phyloP scores from a whole-genome alignment of 1,139 yeast genomes.

The Sugiyamaella neomexicana region DNA sequence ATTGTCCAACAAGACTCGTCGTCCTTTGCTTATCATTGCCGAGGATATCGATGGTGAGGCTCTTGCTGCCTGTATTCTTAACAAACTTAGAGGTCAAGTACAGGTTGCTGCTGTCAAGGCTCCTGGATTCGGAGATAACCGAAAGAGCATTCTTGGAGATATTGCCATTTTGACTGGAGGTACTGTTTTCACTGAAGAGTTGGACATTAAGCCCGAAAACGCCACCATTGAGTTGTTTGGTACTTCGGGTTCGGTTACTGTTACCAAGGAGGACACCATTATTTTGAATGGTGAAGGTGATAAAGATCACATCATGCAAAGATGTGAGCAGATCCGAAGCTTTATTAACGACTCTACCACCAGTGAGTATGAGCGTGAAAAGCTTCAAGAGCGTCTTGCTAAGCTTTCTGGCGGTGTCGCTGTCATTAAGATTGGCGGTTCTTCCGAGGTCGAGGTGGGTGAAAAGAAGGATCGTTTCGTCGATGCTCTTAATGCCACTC shows the following conservation, averaged over 20 bases:
- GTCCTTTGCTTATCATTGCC: slow-evolving; percentile 92
- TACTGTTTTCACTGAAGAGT: slow-evolving; percentile 97
- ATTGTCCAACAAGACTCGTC: slow-evolving; percentile 89
- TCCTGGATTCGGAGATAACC: slow-evolving; percentile 99
- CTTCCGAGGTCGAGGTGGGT: slow-evolving; percentile 98
- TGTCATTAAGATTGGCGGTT: slow-evolving; percentile 96
- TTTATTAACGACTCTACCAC: slow-evolving; percentile 71
- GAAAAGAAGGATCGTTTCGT: slow-evolving; percentile 99
- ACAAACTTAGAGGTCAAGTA: slow-evolving; percentile 98
- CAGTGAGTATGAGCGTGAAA: slow-evolving; percentile 94
- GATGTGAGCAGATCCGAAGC: slow-evolving; percentile 96
- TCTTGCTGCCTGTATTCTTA: slow-evolving; percentile 96
- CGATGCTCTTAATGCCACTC: slow-evolving; percentile 97
- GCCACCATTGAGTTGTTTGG: slow-evolving; percentile 88
- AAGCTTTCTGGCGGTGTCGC: slow-evolving; percentile 99
- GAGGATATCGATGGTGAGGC: slow-evolving; percentile 99
- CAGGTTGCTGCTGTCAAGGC: slow-evolving; percentile 99
- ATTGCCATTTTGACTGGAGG: slow-evolving; percentile 97
- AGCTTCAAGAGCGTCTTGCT: slow-evolving; percentile 97
- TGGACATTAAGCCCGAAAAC: slow-evolving; percentile 96
- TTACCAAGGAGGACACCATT: slow-evolving; percentile 97
- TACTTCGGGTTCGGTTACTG: slow-evolving; percentile 86
- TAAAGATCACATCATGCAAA: slow-evolving; percentile 80
- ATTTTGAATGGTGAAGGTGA: slow-evolving; percentile 93
- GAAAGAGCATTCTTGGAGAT: slow-evolving; percentile 97